phyloP scores from a whole-genome alignment of 2,329 filamentous ascomycete genomes.

The Neofusicoccum cordaticola region DNA sequence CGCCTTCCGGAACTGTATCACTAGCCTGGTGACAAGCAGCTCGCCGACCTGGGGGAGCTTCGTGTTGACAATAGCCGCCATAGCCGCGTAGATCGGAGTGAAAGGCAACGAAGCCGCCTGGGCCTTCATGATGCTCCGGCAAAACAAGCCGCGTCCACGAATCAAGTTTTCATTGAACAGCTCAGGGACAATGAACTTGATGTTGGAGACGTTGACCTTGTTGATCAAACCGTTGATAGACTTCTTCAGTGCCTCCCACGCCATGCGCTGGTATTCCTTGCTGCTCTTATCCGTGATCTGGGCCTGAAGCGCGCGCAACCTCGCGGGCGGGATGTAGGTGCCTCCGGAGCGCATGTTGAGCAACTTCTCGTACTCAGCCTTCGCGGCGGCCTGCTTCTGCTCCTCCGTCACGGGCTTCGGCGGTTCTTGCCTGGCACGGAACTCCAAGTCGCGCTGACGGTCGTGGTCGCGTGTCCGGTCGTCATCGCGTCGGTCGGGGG shows the following conservation, averaged over 20 bases:
- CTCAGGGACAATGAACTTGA: slow-evolving; percentile 95
- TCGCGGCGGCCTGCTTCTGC: slow-evolving; percentile 82
- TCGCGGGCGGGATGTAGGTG: slow-evolving; percentile 91
- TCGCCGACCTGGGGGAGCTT: slow-evolving; percentile 95
- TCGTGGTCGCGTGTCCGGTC: slow-evolving; percentile 43
- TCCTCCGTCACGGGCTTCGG: slow-evolving; percentile 65
- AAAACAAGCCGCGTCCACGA: slow-evolving; percentile 87
- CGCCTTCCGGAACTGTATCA: slow-evolving; percentile 91
- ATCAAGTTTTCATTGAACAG: slow-evolving; percentile 93
- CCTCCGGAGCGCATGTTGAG: slow-evolving; percentile 90
- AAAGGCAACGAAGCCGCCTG: slow-evolving; percentile 95
- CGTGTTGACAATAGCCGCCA: slow-evolving; percentile 95
- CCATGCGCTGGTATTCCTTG: slow-evolving; percentile 98
- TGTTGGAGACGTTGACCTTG: slow-evolving; percentile 97
- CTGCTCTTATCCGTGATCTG: slow-evolving; percentile 95
- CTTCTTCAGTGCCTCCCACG: slow-evolving; percentile 98
- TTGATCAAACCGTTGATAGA: slow-evolving; percentile 98
- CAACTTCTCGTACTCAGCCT: slow-evolving; percentile 91
- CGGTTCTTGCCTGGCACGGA: slow-evolving; percentile 39
- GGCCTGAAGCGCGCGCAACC: slow-evolving; percentile 85
- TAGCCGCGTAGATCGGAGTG: slow-evolving; percentile 92
- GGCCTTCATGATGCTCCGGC: slow-evolving; percentile 96
- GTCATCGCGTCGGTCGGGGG: slow-evolving; percentile 36
- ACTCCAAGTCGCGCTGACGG: slow-evolving; percentile 51
- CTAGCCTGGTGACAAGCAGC: slow-evolving; percentile 76